Base-by-base conservation (phyloP, 192 early-diverging fungal genomes). In the Linnemannia hyalina region DNA sequence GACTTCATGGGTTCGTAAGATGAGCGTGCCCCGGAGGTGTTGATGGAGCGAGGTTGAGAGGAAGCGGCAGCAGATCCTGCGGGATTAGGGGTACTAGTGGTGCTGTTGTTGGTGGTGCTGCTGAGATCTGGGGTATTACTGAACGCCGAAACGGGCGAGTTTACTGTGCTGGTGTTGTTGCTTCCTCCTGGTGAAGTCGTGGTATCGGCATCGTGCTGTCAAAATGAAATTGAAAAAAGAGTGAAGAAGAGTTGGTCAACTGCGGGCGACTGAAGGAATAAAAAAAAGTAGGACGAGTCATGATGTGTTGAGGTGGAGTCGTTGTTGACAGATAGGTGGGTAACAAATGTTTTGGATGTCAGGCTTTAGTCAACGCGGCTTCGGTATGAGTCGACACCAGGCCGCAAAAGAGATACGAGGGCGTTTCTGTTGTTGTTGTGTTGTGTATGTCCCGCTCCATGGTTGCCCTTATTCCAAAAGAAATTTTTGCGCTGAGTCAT, bases 1-100 rank as follows among this genome's bases (percentile, higher is more conserved):
- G 90, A 88, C 68, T 87, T 90, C 88, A 90, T 90, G 65, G 90
- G 90, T 74, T 90, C 88, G 54, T 85, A 87, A 71, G 88, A 88
- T 60, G 84, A 87, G n/a, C 88, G 81, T 46, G 86, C 79, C n/a
- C 85, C 90, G 1, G 81, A 68, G 18, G 82, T 47, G 63, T 68
- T 78, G 72, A 81, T 81, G 23, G 73, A 63, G 23, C 74, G 82
- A 68, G 82, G 82, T 71, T 75, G 73, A 60, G 79, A 65, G 3
- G 74, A 49, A 8, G 74, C 16, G 35, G 70, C 20, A 18, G 83
- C 23, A 9, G 78, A 46, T 6, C 36, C 44, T n/a, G 73, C 29
- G 35, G 46, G 23, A 40, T 36, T 49, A 9, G 76, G 76, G 18
- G 76, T 78, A 32, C 57, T 68, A 55, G 44, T 54, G 26, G 41